Base-by-base conservation (phyloP, 495 filamentous ascomycete species). In the Penicillium salamii region DNA sequence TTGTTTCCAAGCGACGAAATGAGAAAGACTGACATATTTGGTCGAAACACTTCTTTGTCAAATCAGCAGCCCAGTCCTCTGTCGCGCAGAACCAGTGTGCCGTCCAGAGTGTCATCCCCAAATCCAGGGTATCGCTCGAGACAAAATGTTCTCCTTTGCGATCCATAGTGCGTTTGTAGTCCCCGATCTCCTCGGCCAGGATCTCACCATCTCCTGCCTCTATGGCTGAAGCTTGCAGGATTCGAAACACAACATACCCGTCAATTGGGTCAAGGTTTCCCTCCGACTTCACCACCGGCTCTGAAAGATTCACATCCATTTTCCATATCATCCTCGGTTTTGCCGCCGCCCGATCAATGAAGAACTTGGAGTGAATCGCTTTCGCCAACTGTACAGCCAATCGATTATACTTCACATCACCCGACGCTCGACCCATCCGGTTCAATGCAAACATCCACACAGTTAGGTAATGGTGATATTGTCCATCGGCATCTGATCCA, bases 391-490 rank as follows among this genome's bases (percentile, higher is more conserved):
- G 66, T 7, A 86, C 64, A 1, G 81, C 84, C 29, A 76, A 73
- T 3, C 58, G 50, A 49, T 84, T 86, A 49, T 79, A 86, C 1
- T 37, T 40, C 14, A 57, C 42, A 28, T 85, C 74, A 0, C 69
- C 68, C 3, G 73, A 75, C 11, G 79, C 83, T 9, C 77, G 36
- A 0, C 77, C 65, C 32, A 85, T 68, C 5, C 83, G 72, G 61
- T 86, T 85, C 3, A 87, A 65, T 0, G 82, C 83, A 53, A 86
- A 88, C 82, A 86, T 85, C 83, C 83, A 88, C 2, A 88, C 54
- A 0, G 82, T 86, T 8, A 87, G 63, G 55, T 85, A 88, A 50
- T 87, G 83, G 46, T 86, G 81, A 41, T 87, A 87, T 57, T 85
- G 81, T 3, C 83, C 83, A 59, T 87, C 84, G 14, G 74, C 67